These are phyloP conservation scores for Prunus mongolica DNA, from an alignment of 306 rosid species.

Conservation along the genomic window DNA sequence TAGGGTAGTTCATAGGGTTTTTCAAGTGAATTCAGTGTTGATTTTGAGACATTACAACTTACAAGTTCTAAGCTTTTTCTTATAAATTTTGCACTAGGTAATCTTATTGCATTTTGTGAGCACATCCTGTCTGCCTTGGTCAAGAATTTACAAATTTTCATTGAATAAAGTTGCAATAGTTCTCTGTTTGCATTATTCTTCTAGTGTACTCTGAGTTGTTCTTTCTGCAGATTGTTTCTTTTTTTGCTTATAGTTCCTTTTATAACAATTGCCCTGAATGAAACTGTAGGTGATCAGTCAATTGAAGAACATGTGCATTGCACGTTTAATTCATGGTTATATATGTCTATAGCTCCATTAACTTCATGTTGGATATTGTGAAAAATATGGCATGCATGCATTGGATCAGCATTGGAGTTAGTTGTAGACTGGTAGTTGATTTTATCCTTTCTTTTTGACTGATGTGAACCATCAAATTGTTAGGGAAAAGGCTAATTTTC, in stretches of 20 bases:
- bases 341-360: background rate
- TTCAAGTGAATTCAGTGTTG: background rate
- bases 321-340: background rate
- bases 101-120: background rate
- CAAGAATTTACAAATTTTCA: background rate
- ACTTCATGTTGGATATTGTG: slow-evolving; percentile 3
- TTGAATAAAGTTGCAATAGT: background rate
- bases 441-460: background rate
- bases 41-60: background rate
- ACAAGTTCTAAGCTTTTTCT: background rate
- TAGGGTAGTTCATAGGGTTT: background rate
- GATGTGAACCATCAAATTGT: slow-evolving; percentile 2
- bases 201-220: background rate
- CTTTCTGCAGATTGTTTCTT: background rate
- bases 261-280: background rate
- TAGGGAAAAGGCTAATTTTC: background rate
- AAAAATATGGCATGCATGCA: background rate
- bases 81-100: background rate
- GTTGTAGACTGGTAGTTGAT: slow-evolving; percentile 39
- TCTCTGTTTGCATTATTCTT: background rate
- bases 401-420: slow-evolving; percentile 21
- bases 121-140: background rate
- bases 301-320: background rate
- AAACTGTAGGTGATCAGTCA: background rate
- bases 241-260: background rate